Evolutionary conservation across 148 eudicot species (phyloP), one percentile per base, ranked within the genome.

Genomic region (Vaccinium corymbosum): DNA sequence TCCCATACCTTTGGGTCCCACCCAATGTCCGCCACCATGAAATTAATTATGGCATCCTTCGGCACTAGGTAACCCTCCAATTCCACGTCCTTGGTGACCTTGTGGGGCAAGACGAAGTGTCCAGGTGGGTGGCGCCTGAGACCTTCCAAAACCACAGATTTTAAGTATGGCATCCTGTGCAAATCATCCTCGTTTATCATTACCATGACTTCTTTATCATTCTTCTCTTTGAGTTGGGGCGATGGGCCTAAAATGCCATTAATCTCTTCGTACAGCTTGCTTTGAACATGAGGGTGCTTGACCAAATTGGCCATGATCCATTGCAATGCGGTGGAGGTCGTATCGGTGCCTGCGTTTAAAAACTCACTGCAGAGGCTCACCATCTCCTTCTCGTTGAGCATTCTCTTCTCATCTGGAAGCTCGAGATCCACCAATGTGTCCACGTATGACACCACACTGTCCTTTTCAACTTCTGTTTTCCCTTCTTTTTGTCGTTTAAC

Each of bases 251-350:
- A 50, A 29, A 85, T 85, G 1, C 80, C 74, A 2, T 78, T 77
- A 6, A 93, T 87, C 75, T 94, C 98, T n/a, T 92, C 86, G 50
- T 88, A 90, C 46, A 94, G 80, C 86, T 88, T 93, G 1, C 85
- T 77, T 74, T 93, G 98, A 16, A 92, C 76, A 1, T 77, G 48
- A 13, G 90, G 93, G 81, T 89, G 73, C 87, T 90, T 94, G 16
- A 93, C 94, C 22, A 94, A 53, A 77, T 90, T 93, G 42, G 98
- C 98, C 93, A 94, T 92, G 62, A 91, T 90, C 94, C 93, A 94
- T 50, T 94, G 93, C 59, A 94, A 84, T 2, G 93, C 89, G 0
- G 93, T 93, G 3, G 94, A 80, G 38, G 98, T 93, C 35, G 95
- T 94, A 81, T 94, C 93, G 2, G 94, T 92, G 38, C 98, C 95